Evolutionary conservation across 805 yeast species (phyloP).

Genomic region (Priceomyces carsonii): DNA sequence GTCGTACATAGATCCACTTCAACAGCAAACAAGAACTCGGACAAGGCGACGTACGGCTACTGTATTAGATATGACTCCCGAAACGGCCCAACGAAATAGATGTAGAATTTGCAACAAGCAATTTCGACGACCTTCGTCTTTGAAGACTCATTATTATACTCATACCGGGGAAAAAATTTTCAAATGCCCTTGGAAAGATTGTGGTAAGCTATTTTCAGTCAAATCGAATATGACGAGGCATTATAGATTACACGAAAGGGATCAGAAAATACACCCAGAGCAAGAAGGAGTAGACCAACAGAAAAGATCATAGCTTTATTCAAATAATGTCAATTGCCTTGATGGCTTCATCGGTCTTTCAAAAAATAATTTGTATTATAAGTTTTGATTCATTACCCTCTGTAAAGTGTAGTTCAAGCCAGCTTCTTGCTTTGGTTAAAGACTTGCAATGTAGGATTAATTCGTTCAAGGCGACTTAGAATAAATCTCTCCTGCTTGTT

Average conservation of each 20-base stretch:
- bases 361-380: too few species aligned
- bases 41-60: conserved; percentile 22
- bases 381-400: too few species aligned
- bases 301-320: too few species aligned
- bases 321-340: too few species aligned
- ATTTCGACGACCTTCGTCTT: conserved; percentile 80
- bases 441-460: too few species aligned
- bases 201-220: conserved; percentile 71
- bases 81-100: conserved; percentile 47
- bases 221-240: conserved; percentile 83
- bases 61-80: conserved; percentile 37
- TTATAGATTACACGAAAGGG: conserved; percentile 57
- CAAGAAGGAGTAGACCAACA: background rate
- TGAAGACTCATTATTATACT: conserved; percentile 75
- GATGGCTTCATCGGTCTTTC: too few species aligned
- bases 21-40: conserved; percentile 6
- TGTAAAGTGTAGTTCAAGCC: too few species aligned
- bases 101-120: conserved; percentile 67
- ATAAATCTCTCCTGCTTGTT: too few species aligned
- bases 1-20: conserved; percentile 4
- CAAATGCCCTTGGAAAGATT: conserved; percentile 53
- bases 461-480: too few species aligned
- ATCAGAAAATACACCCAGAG: conserved; percentile 10
- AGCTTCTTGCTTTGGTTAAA: too few species aligned
- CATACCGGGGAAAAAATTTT: conserved; percentile 51